Evolutionary conservation across 1,284 basidiomycete species (phyloP).

Genomic region (Pholiota adiposa): DNA sequence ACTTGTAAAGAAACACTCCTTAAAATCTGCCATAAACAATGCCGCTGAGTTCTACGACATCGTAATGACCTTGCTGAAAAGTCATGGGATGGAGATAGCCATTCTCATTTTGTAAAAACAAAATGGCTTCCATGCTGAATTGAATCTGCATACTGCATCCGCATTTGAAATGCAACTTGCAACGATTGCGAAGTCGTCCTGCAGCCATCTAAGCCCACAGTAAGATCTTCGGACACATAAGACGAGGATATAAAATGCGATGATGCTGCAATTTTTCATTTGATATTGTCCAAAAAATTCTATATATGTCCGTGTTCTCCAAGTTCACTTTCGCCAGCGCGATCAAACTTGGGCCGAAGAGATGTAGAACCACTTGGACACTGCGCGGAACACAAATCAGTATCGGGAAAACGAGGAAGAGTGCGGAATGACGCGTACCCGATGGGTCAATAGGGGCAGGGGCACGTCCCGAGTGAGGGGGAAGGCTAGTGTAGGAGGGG

Average conservation of each 20-base stretch:
- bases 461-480: slow-evolving; percentile 80
- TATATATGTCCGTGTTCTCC: not conserved
- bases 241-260: not conserved
- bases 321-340: slow-evolving; percentile 6
- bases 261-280: not conserved
- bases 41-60: too few relatives aligned
- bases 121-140: too few relatives aligned
- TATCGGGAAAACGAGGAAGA: slow-evolving; percentile 26
- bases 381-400: slow-evolving; percentile 46
- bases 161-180: too few relatives aligned
- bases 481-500: slow-evolving; percentile 68
- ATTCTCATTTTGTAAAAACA: too few relatives aligned
- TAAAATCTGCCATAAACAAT: too few relatives aligned
- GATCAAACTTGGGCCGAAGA: slow-evolving; percentile 78
- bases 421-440: slow-evolving; percentile 51
- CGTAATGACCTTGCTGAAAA: too few relatives aligned
- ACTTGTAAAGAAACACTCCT: too few relatives aligned
- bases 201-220: too few relatives aligned
- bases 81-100: too few relatives aligned
- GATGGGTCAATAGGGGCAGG: slow-evolving; percentile 89
- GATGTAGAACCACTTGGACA: slow-evolving; percentile 92
- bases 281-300: not conserved
- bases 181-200: too few relatives aligned
- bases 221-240: too few relatives aligned
- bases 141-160: too few relatives aligned